Conservation (phyloP, 2,329 filamentous ascomycete species). For the Pleurostoma richardsiae region DNA sequence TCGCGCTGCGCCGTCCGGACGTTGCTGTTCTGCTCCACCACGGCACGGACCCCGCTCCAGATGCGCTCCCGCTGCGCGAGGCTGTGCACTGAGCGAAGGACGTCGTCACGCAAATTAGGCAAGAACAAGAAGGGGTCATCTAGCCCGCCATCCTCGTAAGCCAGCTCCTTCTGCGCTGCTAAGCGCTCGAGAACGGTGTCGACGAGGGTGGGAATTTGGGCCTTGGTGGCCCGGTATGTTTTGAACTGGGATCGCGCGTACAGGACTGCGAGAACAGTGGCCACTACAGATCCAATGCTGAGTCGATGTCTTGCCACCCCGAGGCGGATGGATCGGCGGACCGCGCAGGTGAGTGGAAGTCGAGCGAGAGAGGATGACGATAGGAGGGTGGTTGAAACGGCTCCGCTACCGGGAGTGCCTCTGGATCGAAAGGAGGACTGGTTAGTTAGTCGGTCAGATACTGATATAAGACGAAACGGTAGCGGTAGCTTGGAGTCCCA, state of each 20-base stretch:
- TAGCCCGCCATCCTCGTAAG: constrained; percentile 62
- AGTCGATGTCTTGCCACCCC: constrained; percentile 83
- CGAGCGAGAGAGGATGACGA: constrained; percentile 85
- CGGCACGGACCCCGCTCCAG: constrained; percentile 75
- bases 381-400: constrained; percentile 60
- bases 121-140: constrained; percentile 80
- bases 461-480: background rate
- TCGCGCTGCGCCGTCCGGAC: constrained; percentile 71
- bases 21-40: constrained; percentile 93
- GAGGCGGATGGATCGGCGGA: constrained; percentile 74
- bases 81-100: constrained; percentile 76
- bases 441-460: constrained; percentile 59
- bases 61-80: constrained; percentile 71
- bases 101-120: constrained; percentile 85
- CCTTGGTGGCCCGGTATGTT: constrained; percentile 58
- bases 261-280: constrained; percentile 40
- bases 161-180: constrained; percentile 77
- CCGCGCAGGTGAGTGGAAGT: constrained; percentile 78
- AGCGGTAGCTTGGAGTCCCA: background rate
- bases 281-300: constrained; percentile 65
- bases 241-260: constrained; percentile 64
- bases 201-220: constrained; percentile 77
- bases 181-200: constrained; percentile 79
- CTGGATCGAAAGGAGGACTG: constrained; percentile 69
- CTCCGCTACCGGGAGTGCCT: constrained; percentile 64